Evolutionary conservation across 2,329 filamentous ascomycete species (phyloP).

Genomic region (Hortaea werneckii): DNA sequence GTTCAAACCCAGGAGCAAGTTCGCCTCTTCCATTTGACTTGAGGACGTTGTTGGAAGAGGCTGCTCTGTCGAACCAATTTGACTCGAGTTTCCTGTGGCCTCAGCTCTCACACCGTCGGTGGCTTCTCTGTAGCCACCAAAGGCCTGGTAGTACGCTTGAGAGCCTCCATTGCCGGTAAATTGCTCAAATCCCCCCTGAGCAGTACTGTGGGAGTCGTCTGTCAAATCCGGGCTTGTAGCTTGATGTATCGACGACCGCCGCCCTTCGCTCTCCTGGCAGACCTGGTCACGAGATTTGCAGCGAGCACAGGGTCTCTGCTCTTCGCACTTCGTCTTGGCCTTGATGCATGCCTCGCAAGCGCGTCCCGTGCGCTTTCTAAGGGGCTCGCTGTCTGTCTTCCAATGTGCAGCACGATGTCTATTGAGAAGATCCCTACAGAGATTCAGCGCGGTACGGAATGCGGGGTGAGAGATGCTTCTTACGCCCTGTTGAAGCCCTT

Average conservation of each 20-base stretch:
- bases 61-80: neutral
- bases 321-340: constrained; percentile 19
- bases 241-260: neutral
- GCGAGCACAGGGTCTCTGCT: constrained; percentile 17
- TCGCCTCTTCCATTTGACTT: constrained; percentile 2
- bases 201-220: too few species aligned
- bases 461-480: neutral
- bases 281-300: constrained; percentile 12
- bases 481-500: constrained; percentile 20
- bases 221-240: neutral
- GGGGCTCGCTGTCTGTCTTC: constrained; percentile 11
- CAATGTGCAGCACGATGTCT: constrained; percentile 17
- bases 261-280: constrained; percentile 15
- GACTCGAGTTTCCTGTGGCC: too few species aligned
- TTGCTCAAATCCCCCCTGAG: too few species aligned
- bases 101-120: too few species aligned
- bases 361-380: constrained; percentile 14
- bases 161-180: too few species aligned
- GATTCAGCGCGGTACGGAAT: neutral
- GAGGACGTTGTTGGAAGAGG: neutral
- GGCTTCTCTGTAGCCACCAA: too few species aligned
- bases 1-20: constrained; percentile 4
- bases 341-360: constrained; percentile 18
- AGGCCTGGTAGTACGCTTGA: too few species aligned
- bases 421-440: constrained; percentile 14